Evolutionary conservation across 306 rosid genomes (phyloP).

Genomic region (Pyrus pyrifolia): DNA sequence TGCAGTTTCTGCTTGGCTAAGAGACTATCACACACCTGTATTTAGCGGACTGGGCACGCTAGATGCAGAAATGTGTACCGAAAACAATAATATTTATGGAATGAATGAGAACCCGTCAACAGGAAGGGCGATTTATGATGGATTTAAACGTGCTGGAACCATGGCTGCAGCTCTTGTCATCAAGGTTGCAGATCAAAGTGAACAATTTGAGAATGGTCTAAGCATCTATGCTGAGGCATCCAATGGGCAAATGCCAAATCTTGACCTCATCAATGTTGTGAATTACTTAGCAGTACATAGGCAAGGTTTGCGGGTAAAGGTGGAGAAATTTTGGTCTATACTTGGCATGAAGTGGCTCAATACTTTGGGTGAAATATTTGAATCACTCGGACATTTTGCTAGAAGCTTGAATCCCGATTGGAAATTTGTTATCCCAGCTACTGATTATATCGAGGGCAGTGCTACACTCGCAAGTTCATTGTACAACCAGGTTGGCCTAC

Average conservation of each 20-base stretch:
- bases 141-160: constrained; percentile 89
- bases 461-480: constrained; percentile 93
- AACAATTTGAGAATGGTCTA: constrained; percentile 64
- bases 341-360: constrained; percentile 59
- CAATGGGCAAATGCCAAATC: constrained; percentile 96
- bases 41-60: constrained; percentile 28
- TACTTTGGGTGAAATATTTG: constrained; percentile 63
- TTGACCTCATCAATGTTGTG: constrained; percentile 87
- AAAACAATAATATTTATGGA: constrained; percentile 20
- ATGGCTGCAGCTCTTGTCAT: constrained; percentile 92
- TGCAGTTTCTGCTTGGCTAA: constrained; percentile 78
- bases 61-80: constrained; percentile 49
- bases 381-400: constrained; percentile 52
- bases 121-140: constrained; percentile 37
- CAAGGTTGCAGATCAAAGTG: constrained; percentile 56
- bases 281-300: constrained; percentile 78
- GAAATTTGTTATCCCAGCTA: constrained; percentile 86
- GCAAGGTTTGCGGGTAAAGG: constrained; percentile 72
- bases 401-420: constrained; percentile 62
- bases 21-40: constrained; percentile 75
- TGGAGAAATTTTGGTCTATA: constrained; percentile 63
- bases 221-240: constrained; percentile 83
- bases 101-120: constrained; percentile 25
- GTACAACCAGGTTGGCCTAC: constrained; percentile 66
- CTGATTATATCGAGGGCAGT: constrained; percentile 77